phyloP scores from a whole-genome alignment of 73 alveolate genomes.

The Paramecium bursaria region DNA sequence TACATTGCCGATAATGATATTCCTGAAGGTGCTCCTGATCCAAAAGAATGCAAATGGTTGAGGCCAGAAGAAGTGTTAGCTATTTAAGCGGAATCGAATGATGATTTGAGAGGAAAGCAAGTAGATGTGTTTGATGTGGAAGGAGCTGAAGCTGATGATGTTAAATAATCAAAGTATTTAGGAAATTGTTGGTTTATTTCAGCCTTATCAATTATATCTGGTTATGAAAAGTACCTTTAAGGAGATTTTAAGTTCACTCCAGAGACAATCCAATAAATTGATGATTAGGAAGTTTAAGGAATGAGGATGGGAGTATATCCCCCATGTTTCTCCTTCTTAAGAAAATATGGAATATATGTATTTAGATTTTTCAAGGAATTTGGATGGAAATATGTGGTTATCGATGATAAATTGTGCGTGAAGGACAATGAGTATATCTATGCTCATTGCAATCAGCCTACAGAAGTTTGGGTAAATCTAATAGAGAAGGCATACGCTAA shows the following conservation, averaged over 20 bases:
- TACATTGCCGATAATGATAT: slow-evolving; percentile 78
- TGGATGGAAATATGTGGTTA: slow-evolving; percentile 90
- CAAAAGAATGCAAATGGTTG: slow-evolving; percentile 91
- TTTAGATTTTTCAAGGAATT: slow-evolving; percentile 93
- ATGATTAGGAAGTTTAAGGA: slow-evolving; percentile 52
- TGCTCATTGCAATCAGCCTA: slow-evolving; percentile 86
- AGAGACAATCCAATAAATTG: slow-evolving; percentile 70
- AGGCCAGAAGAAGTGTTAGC: slow-evolving; percentile 84
- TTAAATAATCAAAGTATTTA: slow-evolving; percentile 91
- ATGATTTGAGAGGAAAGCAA: slow-evolving; percentile 14
- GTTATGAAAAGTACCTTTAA: slow-evolving; percentile 91
- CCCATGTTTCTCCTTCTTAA: slow-evolving; percentile 92
- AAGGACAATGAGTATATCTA: slow-evolving; percentile 71
- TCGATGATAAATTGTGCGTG: slow-evolving; percentile 94
- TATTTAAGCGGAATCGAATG: slow-evolving; percentile 34
- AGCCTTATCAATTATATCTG: slow-evolving; percentile 97
- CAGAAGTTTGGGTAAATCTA: slow-evolving; percentile 97
- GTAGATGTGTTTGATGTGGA: slow-evolving; percentile 79
- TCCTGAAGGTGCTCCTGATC: slow-evolving; percentile 84
- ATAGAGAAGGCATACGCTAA: slow-evolving; percentile 99
- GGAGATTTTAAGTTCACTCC: slow-evolving; percentile 77
- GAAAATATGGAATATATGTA: slow-evolving; percentile 93
- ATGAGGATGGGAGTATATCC: slow-evolving; percentile 96
- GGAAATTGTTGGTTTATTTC: slow-evolving; percentile 99
- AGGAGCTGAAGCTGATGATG: slow-evolving; percentile 95